Percentiles rank a stretch among this genome's conserved stretches.
phyloP scores from a whole-genome alignment of 805 yeast genomes.

The Blastobotrys robertii region DNA sequence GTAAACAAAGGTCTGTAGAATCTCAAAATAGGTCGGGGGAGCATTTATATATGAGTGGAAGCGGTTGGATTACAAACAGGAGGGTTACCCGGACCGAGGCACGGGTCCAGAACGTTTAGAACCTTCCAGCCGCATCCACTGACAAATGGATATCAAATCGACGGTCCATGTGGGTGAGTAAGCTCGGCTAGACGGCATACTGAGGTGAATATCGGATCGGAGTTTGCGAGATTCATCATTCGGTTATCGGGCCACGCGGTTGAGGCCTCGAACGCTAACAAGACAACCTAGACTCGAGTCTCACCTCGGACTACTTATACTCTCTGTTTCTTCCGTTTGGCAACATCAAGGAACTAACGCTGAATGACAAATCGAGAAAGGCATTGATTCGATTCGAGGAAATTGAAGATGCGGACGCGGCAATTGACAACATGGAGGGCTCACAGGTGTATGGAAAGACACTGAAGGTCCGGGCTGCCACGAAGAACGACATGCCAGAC shows the following conservation, averaged over 20 bases:
- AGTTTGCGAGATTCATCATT: no score
- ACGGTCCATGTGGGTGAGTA: slow-evolving; percentile 4
- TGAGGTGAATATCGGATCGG: no score
- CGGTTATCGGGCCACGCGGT: no score
- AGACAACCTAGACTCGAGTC: slow-evolving; percentile 12
- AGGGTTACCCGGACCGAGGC: no score
- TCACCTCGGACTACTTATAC: slow-evolving; percentile 16
- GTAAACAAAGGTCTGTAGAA: no score
- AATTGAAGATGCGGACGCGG: slow-evolving; percentile 25
- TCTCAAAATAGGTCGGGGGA: no score
- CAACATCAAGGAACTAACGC: slow-evolving; percentile 19
- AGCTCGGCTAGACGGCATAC: not conserved
- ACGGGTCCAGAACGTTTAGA: no score
- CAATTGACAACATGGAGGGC: slow-evolving; percentile 26
- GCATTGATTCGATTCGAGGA: slow-evolving; percentile 24
- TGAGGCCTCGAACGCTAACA: not conserved
- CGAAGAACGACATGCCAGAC: slow-evolving; percentile 8
- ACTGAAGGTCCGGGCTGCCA: slow-evolving; percentile 18
- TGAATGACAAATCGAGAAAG: slow-evolving; percentile 11
- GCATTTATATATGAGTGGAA: no score
- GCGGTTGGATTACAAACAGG: no score
- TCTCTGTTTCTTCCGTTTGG: slow-evolving; percentile 25
- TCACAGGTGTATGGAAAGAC: slow-evolving; percentile 19
- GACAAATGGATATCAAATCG: not conserved
- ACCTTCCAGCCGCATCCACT: no score